Evolutionary conservation across 176 grass and related monocot species (phyloP).

Genomic region (Rhynchospora pubera): DNA sequence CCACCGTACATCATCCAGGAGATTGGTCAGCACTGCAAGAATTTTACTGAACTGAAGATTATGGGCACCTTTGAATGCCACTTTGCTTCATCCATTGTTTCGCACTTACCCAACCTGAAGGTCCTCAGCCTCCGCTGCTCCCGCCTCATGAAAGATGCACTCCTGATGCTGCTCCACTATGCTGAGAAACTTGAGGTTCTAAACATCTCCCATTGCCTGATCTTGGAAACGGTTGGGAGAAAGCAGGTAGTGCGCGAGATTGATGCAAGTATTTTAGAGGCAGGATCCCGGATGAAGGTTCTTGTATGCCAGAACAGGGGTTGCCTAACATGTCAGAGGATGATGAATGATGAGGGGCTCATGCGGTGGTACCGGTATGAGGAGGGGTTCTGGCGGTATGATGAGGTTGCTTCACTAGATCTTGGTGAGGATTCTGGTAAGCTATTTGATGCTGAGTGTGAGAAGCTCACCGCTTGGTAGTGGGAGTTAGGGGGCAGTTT

Average conservation of each 20-base stretch:
- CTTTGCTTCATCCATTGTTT: constrained; percentile 47
- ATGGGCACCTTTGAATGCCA: constrained; percentile 71
- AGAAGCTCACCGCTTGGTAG: constrained; percentile 49
- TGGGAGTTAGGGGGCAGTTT: constrained; percentile 23
- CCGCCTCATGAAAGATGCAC: constrained; percentile 55
- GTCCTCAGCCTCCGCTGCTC: constrained; percentile 86
- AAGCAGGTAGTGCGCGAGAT: constrained; percentile 59
- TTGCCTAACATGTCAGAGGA: constrained; percentile 68
- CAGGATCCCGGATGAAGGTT: constrained; percentile 53
- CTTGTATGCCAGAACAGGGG: constrained; percentile 55
- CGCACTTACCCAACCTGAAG: constrained; percentile 72
- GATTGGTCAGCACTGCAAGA: constrained; percentile 71
- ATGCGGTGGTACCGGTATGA: constrained; percentile 97
- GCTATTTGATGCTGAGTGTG: constrained; percentile 67
- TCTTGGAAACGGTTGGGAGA: constrained; percentile 48
- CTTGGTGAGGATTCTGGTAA: constrained; percentile 60
- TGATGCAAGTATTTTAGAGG: constrained; percentile 38
- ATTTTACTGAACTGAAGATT: constrained; percentile 82
- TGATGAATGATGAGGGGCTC: constrained; percentile 76
- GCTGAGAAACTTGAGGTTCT: constrained; percentile 67
- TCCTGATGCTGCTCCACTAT: constrained; percentile 42
- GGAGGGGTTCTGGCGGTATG: constrained; percentile 76
- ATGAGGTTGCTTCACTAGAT: constrained; percentile 81
- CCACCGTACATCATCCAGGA: constrained; percentile 84
- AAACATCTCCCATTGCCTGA: constrained; percentile 85